Conservation (phyloP, 768 basidiomycete genomes). For the Trametes cingulata region DNA sequence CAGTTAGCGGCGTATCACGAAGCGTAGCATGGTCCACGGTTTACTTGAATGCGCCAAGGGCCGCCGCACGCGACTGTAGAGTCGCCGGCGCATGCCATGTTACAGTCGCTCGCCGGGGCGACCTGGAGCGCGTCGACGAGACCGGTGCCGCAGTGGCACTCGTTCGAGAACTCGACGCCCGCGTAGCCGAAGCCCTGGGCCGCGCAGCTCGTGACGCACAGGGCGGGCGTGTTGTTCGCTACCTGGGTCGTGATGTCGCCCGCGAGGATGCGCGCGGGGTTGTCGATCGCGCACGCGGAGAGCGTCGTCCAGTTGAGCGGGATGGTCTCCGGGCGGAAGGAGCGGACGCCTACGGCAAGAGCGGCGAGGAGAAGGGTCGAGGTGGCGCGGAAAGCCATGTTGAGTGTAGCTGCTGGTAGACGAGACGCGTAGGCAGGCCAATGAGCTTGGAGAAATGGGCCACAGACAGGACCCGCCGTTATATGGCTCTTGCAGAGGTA, state of each 20-base stretch:
- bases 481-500: slow-evolving; percentile 4
- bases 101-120: slow-evolving; percentile 22
- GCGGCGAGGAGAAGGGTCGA: not conserved
- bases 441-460: not conserved
- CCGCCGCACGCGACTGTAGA: slow-evolving; percentile 21
- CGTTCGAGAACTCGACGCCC: slow-evolving; percentile 21
- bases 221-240: slow-evolving; percentile 18
- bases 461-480: not conserved
- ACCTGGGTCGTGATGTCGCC: slow-evolving; percentile 18
- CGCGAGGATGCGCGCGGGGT: slow-evolving; percentile 20
- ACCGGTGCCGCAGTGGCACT: slow-evolving; percentile 20
- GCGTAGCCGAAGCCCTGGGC: slow-evolving; percentile 16
- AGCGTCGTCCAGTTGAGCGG: slow-evolving; percentile 22
- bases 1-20: not conserved
- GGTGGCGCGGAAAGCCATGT: not conserved
- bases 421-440: not conserved
- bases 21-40: not conserved
- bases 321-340: slow-evolving; percentile 1
- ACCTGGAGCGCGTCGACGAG: slow-evolving; percentile 4
- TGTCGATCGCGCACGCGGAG: slow-evolving; percentile 21
- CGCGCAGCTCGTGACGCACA: slow-evolving; percentile 20
- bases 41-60: slow-evolving; percentile 23
- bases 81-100: slow-evolving; percentile 22
- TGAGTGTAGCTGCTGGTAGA: not conserved
- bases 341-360: not conserved